phyloP scores from a whole-genome alignment of 192 early-diverging fungal genomes.

The Dissophora ornata region DNA sequence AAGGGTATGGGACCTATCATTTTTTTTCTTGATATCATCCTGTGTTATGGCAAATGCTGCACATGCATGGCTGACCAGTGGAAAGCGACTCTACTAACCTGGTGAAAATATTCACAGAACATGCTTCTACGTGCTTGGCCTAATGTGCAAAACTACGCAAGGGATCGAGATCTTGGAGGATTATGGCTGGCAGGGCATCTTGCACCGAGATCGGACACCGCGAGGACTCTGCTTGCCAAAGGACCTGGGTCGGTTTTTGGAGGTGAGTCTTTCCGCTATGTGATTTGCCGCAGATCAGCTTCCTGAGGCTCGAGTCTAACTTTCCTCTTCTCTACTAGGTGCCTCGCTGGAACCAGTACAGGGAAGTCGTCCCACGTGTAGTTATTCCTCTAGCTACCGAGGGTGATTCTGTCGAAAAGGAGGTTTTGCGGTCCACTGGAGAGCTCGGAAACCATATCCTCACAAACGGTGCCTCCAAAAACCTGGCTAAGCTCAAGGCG shows the following conservation, averaged over 20 bases:
- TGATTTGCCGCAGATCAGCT: no score
- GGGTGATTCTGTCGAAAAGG: conserved; percentile 59
- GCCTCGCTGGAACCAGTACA: conserved; percentile 57
- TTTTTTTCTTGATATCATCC: background rate
- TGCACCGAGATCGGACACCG: conserved; percentile 57
- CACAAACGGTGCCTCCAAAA: conserved; percentile 79
- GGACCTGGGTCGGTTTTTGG: conserved; percentile 67
- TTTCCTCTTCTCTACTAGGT: no score
- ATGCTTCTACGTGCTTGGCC: conserved; percentile 77
- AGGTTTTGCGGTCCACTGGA: conserved; percentile 77
- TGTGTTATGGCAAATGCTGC: no score
- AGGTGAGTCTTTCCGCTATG: conserved; percentile 55
- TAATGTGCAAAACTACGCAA: conserved; percentile 74
- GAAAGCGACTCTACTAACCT: no score
- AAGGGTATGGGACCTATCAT: conserved; percentile 66
- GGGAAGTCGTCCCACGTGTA: conserved; percentile 51
- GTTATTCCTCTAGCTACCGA: conserved; percentile 45
- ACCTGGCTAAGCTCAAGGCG: conserved; percentile 70
- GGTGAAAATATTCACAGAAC: conserved; percentile 61
- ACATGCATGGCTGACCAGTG: no score
- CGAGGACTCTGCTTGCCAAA: conserved; percentile 76
- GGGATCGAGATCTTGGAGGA: conserved; percentile 79
- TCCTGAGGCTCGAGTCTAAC: no score
- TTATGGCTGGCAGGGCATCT: conserved; percentile 80
- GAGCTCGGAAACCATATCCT: conserved; percentile 88